These are phyloP conservation scores for Fragaria vesca DNA, from an alignment of 306 rosid genomes.

Conservation along the genomic window DNA sequence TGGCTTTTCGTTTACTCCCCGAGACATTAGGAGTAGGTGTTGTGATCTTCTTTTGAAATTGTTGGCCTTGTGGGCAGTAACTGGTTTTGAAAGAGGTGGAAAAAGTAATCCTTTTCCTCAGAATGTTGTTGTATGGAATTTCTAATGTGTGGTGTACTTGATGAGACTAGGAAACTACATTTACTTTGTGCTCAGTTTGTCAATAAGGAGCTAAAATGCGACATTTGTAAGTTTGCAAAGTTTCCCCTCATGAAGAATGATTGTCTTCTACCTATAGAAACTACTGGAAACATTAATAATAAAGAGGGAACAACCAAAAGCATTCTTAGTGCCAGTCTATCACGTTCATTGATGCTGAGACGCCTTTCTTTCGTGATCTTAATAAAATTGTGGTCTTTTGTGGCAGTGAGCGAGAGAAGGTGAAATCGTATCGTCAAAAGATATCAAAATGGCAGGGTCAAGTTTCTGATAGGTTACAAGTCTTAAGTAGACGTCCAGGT, in stretches of 20 bases:
- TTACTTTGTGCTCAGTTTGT: neutral
- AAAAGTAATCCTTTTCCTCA: neutral
- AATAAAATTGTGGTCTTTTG: conserved; percentile 24
- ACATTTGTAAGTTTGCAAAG: neutral
- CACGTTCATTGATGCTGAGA: neutral
- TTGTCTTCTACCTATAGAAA: neutral
- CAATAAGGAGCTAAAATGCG: neutral
- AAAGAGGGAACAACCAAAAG: neutral
- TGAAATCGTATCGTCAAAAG: conserved; percentile 72
- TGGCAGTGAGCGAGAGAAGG: conserved; percentile 84
- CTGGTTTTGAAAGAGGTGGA: neutral
- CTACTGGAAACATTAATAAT: neutral
- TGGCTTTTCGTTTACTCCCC: neutral
- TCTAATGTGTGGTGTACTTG: neutral
- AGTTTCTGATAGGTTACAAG: conserved; percentile 80
- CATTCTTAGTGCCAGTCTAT: neutral
- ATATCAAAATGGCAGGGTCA: conserved; percentile 93
- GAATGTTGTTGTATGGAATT: neutral
- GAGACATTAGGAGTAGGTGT: neutral
- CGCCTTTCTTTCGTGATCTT: conserved; percentile 14
- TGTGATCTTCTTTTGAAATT: neutral
- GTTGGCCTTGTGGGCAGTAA: neutral
- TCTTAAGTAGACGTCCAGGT: conserved; percentile 77
- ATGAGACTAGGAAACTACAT: neutral
- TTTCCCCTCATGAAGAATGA: neutral